These are phyloP conservation scores for Coemansia sp. DNA, from an alignment of 192 early-diverging fungal species.

Conservation along the genomic window DNA sequence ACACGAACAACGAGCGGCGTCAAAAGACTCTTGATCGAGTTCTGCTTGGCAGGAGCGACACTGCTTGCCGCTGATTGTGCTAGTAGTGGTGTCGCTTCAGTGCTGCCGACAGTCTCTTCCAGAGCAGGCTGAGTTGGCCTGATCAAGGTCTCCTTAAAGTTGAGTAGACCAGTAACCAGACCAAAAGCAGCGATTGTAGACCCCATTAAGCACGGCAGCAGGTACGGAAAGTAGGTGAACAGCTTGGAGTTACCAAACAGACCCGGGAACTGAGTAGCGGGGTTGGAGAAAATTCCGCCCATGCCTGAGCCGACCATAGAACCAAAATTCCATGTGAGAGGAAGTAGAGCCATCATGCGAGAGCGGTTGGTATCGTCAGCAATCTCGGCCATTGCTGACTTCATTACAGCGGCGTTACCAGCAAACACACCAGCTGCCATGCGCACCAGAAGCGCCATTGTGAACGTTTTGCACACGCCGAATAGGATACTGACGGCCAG, in stretches of 20 bases:
- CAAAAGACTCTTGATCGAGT: slow-evolving; percentile 16
- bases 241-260: slow-evolving; percentile 62
- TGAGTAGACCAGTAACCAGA: slow-evolving; percentile 64
- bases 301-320: slow-evolving; percentile 66
- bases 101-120: neutral
- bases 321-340: slow-evolving; percentile 66
- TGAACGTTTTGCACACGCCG: slow-evolving; percentile 64
- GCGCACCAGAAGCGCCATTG: slow-evolving; percentile 62
- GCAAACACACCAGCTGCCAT: slow-evolving; percentile 68
- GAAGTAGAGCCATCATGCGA: too few species aligned
- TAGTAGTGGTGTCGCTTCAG: slow-evolving; percentile 22
- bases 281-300: slow-evolving; percentile 77
- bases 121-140: neutral
- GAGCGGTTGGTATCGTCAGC: slow-evolving; percentile 77
- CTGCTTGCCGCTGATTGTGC: neutral
- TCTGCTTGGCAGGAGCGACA: slow-evolving; percentile 11
- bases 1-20: slow-evolving; percentile 25
- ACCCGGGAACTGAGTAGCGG: slow-evolving; percentile 65
- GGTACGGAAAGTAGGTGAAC: slow-evolving; percentile 71
- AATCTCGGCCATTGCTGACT: slow-evolving; percentile 81
- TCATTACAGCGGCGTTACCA: slow-evolving; percentile 77
- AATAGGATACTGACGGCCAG: slow-evolving; percentile 67
- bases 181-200: slow-evolving; percentile 62
- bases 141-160: slow-evolving; percentile 61
- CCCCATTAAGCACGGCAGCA: slow-evolving; percentile 77